Evolutionary conservation across 2,329 filamentous ascomycete genomes (phyloP).

Genomic region (Rhinocladiella mackenziei): DNA sequence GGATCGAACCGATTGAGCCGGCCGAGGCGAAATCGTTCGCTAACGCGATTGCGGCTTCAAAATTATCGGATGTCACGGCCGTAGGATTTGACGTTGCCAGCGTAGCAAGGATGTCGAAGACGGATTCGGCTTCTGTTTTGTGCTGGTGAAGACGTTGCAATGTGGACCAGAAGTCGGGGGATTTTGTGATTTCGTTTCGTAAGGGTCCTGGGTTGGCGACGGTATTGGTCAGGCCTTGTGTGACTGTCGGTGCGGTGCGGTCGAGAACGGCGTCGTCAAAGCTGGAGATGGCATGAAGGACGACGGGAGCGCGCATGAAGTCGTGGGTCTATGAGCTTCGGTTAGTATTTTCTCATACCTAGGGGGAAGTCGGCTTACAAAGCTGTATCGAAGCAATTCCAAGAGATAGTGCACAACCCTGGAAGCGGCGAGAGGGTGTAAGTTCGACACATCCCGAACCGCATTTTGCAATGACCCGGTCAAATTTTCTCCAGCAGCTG

Average conservation of each 20-base stretch:
- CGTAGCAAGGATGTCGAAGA: slow-evolving; percentile 82
- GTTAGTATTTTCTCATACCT: slow-evolving; percentile 28
- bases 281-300: slow-evolving; percentile 85
- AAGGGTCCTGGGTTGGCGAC: slow-evolving; percentile 73
- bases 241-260: slow-evolving; percentile 68
- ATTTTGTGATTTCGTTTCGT: slow-evolving; percentile 89
- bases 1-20: slow-evolving; percentile 55
- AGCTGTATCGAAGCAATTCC: slow-evolving; percentile 74
- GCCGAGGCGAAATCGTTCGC: slow-evolving; percentile 87
- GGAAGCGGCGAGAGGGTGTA: slow-evolving; percentile 80
- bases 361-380: slow-evolving; percentile 55
- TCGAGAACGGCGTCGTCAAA: slow-evolving; percentile 74
- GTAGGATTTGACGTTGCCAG: slow-evolving; percentile 68
- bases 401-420: slow-evolving; percentile 84
- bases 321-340: slow-evolving; percentile 64
- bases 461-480: slow-evolving; percentile 76
- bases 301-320: slow-evolving; percentile 84
- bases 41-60: slow-evolving; percentile 77
- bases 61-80: slow-evolving; percentile 91
- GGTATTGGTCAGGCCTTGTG: slow-evolving; percentile 75
- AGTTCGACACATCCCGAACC: slow-evolving; percentile 70
- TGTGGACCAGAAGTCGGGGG: slow-evolving; percentile 95
- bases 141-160: slow-evolving; percentile 69
- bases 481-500: slow-evolving; percentile 70
- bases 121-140: slow-evolving; percentile 66